These are phyloP conservation scores for Nannochloropsis limnetica DNA, from an alignment of 352 stramenopile species.

Conservation along the genomic window DNA sequence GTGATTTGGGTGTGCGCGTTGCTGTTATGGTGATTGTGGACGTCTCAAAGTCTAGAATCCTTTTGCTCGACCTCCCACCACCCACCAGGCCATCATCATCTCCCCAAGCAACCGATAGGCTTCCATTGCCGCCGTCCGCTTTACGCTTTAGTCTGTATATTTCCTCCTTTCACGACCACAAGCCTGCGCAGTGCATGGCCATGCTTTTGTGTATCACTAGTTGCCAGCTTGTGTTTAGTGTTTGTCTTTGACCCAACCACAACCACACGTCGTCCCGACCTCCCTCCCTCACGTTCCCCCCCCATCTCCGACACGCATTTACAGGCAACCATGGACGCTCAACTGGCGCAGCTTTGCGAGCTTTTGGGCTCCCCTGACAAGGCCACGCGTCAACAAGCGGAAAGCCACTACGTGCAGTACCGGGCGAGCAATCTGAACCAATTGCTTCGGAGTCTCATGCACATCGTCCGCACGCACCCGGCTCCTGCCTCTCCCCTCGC, in stretches of 20 bases:
- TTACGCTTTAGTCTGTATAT: neutral
- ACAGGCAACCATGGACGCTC: conserved; percentile 34
- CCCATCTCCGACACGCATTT: neutral
- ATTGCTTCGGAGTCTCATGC: neutral
- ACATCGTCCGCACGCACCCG: neutral
- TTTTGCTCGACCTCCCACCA: neutral
- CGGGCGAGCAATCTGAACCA: neutral
- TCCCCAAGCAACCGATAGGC: too few relatives aligned
- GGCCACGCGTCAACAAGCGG: neutral
- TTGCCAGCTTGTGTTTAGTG: neutral
- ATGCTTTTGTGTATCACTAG: neutral
- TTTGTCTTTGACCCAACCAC: neutral
- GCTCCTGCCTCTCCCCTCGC: conserved; percentile 35
- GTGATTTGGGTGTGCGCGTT: neutral
- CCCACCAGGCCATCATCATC: too few relatives aligned
- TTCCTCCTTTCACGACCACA: neutral
- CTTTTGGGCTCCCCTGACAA: conserved; percentile 37
- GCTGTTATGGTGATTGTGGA: neutral
- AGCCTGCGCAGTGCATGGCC: neutral
- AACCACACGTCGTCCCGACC: neutral
- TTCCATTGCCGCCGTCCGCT: neutral
- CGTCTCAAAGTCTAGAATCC: too few relatives aligned
- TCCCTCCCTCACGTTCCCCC: neutral
- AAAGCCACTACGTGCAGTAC: neutral
- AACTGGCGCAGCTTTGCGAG: conserved; percentile 32